phyloP scores from a whole-genome alignment of 2,329 filamentous ascomycete genomes.

The Cordyceps militaris region DNA sequence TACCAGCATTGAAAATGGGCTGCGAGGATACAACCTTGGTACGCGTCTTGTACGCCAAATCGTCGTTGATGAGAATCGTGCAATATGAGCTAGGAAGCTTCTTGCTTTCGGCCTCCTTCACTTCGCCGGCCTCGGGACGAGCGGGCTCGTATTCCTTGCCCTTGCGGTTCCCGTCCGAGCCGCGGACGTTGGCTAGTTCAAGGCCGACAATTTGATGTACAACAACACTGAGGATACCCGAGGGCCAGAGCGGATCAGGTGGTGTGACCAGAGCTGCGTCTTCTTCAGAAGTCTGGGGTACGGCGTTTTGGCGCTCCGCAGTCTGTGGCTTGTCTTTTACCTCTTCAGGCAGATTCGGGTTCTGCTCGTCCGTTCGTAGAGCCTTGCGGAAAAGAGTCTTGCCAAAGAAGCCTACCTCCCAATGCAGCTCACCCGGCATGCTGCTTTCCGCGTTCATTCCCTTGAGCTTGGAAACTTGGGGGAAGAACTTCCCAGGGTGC shows the following conservation, averaged over 20 bases:
- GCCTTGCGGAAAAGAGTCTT: conserved; percentile 84
- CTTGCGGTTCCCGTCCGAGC: conserved; percentile 72
- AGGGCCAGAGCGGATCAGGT: conserved; percentile 93
- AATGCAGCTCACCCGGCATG: conserved; percentile 91
- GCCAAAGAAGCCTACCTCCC: conserved; percentile 93
- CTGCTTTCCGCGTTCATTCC: conserved; percentile 76
- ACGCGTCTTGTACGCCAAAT: conserved; percentile 87
- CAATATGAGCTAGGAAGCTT: conserved; percentile 87
- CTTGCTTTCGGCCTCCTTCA: conserved; percentile 74
- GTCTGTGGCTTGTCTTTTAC: conserved; percentile 69
- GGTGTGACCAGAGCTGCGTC: conserved; percentile 85
- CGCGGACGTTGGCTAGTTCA: conserved; percentile 85
- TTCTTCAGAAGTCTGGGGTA: conserved; percentile 61
- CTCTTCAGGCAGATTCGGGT: conserved; percentile 65
- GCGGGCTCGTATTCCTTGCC: conserved; percentile 86
- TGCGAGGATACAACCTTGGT: conserved; percentile 90
- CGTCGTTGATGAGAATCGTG: conserved; percentile 83
- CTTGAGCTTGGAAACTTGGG: conserved; percentile 73
- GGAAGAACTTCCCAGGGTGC: conserved; percentile 84
- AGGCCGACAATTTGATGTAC: conserved; percentile 94
- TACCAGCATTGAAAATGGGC: conserved; percentile 95
- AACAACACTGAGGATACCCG: conserved; percentile 76
- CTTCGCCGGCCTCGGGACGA: conserved; percentile 71
- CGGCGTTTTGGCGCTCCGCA: conserved; percentile 75
- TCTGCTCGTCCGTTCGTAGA: conserved; percentile 79